Percentiles rank a stretch among this genome's conserved stretches.
phyloP scores from a whole-genome alignment of 2,329 filamentous ascomycete genomes.

The Aspergillus intermedius region DNA sequence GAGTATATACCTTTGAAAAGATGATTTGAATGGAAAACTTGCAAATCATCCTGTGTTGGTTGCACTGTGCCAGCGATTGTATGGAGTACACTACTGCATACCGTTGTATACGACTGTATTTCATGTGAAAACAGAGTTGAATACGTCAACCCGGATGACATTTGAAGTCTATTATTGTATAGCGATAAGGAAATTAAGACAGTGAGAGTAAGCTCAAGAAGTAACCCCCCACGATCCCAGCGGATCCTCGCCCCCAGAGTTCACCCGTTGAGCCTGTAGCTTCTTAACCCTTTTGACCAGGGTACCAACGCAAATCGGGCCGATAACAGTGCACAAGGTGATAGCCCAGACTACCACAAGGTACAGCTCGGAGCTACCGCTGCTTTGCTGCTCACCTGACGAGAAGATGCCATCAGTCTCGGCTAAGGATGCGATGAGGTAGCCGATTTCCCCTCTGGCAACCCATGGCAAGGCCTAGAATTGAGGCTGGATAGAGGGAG shows the following conservation, averaged over 20 bases:
- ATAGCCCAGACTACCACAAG: slow-evolving; percentile 52
- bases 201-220: neutral
- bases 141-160: too few species aligned
- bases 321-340: slow-evolving; percentile 48
- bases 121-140: too few species aligned
- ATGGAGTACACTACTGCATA: too few species aligned
- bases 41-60: too few species aligned
- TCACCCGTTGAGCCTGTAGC: slow-evolving; percentile 23
- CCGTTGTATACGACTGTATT: too few species aligned
- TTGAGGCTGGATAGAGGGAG: slow-evolving; percentile 61
- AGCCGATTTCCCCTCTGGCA: slow-evolving; percentile 72
- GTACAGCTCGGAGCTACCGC: slow-evolving; percentile 40
- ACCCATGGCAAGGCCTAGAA: slow-evolving; percentile 67
- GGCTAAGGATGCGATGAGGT: slow-evolving; percentile 65
- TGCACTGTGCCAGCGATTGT: too few species aligned
- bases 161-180: too few species aligned
- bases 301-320: slow-evolving; percentile 45
- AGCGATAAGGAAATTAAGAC: neutral
- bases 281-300: slow-evolving; percentile 41
- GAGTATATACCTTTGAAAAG: too few species aligned
- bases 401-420: slow-evolving; percentile 48
- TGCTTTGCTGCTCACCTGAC: neutral
- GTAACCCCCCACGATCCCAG: slow-evolving; percentile 39
- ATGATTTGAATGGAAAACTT: too few species aligned
- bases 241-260: slow-evolving; percentile 24